Conservation (phyloP, 495 filamentous ascomycete species). For the Antarctomyces pellizariae region DNA sequence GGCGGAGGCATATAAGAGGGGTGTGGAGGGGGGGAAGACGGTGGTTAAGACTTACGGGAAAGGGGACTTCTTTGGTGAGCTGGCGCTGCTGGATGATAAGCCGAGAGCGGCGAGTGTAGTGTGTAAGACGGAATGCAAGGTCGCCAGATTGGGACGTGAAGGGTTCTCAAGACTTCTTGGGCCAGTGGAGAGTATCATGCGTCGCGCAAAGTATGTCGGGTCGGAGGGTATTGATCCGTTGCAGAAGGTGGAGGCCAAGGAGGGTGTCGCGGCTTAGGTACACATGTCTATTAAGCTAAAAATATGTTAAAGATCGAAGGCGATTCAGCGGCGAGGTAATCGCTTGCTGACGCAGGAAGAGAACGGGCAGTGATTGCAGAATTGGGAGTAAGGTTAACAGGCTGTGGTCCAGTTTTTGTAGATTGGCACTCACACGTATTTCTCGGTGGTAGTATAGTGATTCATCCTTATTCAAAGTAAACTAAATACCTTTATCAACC, state of each 20-base stretch:
- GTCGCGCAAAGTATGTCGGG: conserved; percentile 37
- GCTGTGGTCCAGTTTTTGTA: no score
- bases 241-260: conserved; percentile 14
- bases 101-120: conserved; percentile 83
- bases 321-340: no score
- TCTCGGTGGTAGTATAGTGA: no score
- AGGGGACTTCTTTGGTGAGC: conserved; percentile 91
- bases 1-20: conserved; percentile 61
- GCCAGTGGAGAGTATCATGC: conserved; percentile 85
- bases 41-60: conserved; percentile 61
- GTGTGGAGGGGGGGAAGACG: conserved; percentile 28
- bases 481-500: no score
- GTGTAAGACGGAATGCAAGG: conserved; percentile 64
- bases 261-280: background rate
- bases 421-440: no score
- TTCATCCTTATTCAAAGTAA: no score
- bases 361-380: no score
- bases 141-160: conserved; percentile 79
- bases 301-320: no score
- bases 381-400: no score
- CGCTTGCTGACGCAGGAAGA: no score
- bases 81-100: conserved; percentile 79
- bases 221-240: conserved; percentile 30
- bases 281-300: conserved; percentile 1
- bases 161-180: conserved; percentile 87